phyloP scores from a whole-genome alignment of 257 asterid species.

The Salvia splendens region DNA sequence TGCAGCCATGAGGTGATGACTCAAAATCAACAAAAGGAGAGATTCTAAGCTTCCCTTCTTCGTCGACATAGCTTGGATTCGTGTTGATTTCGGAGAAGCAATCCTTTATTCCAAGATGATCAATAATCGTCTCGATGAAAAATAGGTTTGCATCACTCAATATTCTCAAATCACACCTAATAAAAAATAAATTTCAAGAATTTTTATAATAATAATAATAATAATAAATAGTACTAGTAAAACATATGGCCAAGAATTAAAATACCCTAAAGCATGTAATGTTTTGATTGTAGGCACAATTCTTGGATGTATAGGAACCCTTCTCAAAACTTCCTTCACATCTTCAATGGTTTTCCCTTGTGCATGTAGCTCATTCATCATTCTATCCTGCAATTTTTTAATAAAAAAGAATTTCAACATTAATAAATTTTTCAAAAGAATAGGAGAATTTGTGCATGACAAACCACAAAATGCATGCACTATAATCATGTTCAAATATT shows the following conservation, averaged over 20 bases:
- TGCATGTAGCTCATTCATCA: constrained; percentile 63
- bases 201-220: too few relatives aligned
- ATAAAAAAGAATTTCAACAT: neutral
- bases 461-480: too few relatives aligned
- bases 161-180: constrained; percentile 81
- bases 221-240: too few relatives aligned
- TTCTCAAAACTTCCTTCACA: constrained; percentile 48
- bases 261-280: constrained; percentile 65
- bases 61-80: constrained; percentile 65
- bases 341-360: constrained; percentile 53
- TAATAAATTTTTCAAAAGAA: neutral
- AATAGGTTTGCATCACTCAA: constrained; percentile 85
- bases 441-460: too few relatives aligned
- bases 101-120: constrained; percentile 60
- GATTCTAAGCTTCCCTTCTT: constrained; percentile 67
- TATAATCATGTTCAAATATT: too few relatives aligned
- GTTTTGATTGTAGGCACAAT: constrained; percentile 53
- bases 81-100: constrained; percentile 72
- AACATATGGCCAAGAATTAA: too few relatives aligned
- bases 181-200: neutral
- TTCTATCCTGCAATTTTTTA: constrained; percentile 46
- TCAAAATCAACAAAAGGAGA: constrained; percentile 66
- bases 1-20: constrained; percentile 61
- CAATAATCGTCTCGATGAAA: constrained; percentile 71
- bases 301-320: constrained; percentile 52